Conservation (phyloP, 257 asterid genomes). For the Nicotiana benthamiana region DNA sequence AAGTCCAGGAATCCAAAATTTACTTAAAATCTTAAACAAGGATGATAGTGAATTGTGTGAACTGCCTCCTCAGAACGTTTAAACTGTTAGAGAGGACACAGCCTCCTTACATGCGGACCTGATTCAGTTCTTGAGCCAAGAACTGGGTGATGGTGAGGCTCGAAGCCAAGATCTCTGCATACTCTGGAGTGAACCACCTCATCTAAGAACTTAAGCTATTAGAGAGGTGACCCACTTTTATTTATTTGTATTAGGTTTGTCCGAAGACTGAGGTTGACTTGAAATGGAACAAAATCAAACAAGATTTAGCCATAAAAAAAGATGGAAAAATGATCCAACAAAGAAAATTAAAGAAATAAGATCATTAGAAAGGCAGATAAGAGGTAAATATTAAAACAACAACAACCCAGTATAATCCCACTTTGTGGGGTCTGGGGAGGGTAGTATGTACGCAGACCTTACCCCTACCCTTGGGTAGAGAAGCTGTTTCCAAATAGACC, state of each 20-base stretch:
- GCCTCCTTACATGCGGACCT: not conserved
- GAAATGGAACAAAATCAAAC: not conserved
- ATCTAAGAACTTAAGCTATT: not conserved
- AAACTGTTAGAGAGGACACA: not conserved
- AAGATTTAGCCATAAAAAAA: not conserved
- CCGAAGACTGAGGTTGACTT: not conserved
- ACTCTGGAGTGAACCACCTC: not conserved
- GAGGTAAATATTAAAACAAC: not conserved
- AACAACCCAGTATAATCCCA: no score
- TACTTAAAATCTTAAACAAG: not conserved
- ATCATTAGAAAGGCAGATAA: not conserved
- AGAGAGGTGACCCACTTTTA: not conserved
- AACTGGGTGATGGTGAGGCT: not conserved
- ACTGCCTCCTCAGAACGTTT: not conserved
- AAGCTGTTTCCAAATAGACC: no score
- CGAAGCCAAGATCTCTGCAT: not conserved
- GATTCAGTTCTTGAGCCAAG: not conserved
- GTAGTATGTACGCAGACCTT: no score
- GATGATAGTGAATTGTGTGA: not conserved
- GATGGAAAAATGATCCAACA: not conserved
- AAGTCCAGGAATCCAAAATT: not conserved
- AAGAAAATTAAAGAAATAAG: not conserved
- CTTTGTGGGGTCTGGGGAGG: no score
- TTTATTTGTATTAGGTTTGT: not conserved
- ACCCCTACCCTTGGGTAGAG: no score